Conservation (phyloP, 2,329 filamentous ascomycete species). For the Colletotrichum sp. region DNA sequence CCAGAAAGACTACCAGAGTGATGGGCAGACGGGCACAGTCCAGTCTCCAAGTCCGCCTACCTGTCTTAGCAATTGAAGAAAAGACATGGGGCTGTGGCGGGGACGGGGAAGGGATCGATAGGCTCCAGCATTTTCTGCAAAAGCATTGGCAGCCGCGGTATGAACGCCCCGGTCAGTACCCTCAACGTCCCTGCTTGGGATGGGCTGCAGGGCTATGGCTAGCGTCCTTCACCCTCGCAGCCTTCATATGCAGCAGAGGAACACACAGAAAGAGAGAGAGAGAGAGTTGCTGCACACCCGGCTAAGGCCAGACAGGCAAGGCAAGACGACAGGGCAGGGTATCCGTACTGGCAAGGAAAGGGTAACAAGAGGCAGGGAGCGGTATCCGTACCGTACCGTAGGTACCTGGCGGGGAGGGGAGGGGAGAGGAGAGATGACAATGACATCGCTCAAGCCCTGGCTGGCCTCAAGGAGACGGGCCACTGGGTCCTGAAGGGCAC, state of each 20-base stretch:
- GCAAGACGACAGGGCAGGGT: background rate
- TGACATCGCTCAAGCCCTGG: constrained; percentile 13
- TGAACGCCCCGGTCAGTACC: constrained; percentile 8
- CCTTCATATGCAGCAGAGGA: background rate
- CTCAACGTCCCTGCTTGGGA: constrained; percentile 18
- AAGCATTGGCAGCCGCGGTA: constrained; percentile 13
- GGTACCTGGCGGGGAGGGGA: background rate
- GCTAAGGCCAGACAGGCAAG: background rate
- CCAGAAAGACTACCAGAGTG: background rate
- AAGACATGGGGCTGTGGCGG: constrained; percentile 29
- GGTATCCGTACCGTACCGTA: background rate
- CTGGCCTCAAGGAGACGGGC: background rate
- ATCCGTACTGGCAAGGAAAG: background rate
- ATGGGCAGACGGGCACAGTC: constrained; percentile 10
- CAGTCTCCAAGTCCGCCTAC: background rate
- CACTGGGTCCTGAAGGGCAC: background rate
- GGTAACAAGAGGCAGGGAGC: background rate
- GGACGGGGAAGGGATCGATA: constrained; percentile 34
- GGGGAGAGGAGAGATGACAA: background rate
- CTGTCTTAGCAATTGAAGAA: constrained; percentile 5
- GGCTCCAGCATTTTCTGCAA: constrained; percentile 24
- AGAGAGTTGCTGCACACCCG: background rate
- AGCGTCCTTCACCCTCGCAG: background rate
- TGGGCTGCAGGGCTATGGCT: constrained; percentile 16
- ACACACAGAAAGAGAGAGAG: background rate